Evolutionary conservation across 2,329 filamentous ascomycete genomes (phyloP), one percentile per base, ranked within the genome.

Genomic region (Colletotrichum tropicale): DNA sequence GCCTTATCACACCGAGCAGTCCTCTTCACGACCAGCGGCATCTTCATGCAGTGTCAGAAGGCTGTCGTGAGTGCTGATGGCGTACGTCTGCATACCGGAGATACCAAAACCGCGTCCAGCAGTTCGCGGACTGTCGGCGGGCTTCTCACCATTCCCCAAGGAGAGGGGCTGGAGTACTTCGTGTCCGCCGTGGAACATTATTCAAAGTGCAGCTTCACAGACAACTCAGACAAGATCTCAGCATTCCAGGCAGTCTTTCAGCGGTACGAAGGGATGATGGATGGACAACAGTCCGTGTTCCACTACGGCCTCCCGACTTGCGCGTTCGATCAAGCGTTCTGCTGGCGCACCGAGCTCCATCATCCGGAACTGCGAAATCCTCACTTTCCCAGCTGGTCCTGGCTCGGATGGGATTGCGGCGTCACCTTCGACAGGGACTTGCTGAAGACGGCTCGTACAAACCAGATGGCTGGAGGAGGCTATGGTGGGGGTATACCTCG

Each of bases 31-130:
- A 18, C 21, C 26, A 58, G 24, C 26, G 55, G 55, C 3, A 28
- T 58, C 13, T 18, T 58, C 9, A 24, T 58, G 5, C 55, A 58
- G 55, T 58, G 55, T 28, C 55, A 58, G 55, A 28, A 58, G 8
- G 55, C 21, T 28, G n/a, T 58, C 8, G 16, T 28, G 6, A 24
- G 26, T 5, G 18, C 16, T 9, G 24, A 28, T 0, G 24, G 8
- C 21, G 1, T 16, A 6, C 2, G 8, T 16, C 24, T 58, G 1
- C 55, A 58, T 4, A 1, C 1, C 1, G 0, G 8, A 0, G 26
- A 18, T 26, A 1, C 55, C 21, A 58, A 28, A 58, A 24, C 16
- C 24, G 55, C 21, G 26, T 28, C 55, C 12, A 16, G 26, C 55
- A 58, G 55, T 7, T 58, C 55, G 5, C 24, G 26, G 3, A 58